Evolutionary conservation across 257 asterid species (phyloP), one percentile per base, ranked within the genome.

Genomic region (Solanum habrochaites): DNA sequence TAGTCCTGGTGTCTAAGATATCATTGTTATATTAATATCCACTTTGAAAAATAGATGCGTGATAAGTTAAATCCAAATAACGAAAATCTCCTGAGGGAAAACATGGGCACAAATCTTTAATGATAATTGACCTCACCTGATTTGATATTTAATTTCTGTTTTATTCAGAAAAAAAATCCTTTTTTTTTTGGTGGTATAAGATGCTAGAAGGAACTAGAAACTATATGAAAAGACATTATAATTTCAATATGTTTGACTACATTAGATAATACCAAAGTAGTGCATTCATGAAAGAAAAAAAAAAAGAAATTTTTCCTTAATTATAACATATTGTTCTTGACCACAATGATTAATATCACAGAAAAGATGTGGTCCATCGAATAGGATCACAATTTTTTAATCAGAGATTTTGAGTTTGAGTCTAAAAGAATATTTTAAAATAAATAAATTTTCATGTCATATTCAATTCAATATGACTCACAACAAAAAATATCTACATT

Each of bases 101-200:
- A 80, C 84, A 47, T 27, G 47, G 66, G 67, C 42, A 11, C 85
- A 80, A 47, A 80, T 80, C 42, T 80, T 8, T 27, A 10, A 80
- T 47, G 29, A 80, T 47, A 47, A 47, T 80, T 47, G 84, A 80
- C 42, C 84, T 80, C n/a, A 80, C 43, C 27, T 43, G 40, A 42
- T 77, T 6, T 78, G 25, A 6, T 78, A 78, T 78, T 12, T 70
- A 70, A 70, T 70, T 37, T 73, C 58, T 74, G 83, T 40, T 39
- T 75, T 11, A 40, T 40, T 75, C 35, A 42, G 25, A 45, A 45
- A 45, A 3, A 32, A 32, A 32, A 32, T 32, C 35, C 35, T 3
- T 32, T 32, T 32, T 32, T 78, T 78, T 6, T 8, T 18, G 18
- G 45, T 43, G 83, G 6, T n/a, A 25, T 45, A 43, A 45, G 42